Conservation (phyloP, 371 early-diverging fungal species). For the Circinella minor region DNA sequence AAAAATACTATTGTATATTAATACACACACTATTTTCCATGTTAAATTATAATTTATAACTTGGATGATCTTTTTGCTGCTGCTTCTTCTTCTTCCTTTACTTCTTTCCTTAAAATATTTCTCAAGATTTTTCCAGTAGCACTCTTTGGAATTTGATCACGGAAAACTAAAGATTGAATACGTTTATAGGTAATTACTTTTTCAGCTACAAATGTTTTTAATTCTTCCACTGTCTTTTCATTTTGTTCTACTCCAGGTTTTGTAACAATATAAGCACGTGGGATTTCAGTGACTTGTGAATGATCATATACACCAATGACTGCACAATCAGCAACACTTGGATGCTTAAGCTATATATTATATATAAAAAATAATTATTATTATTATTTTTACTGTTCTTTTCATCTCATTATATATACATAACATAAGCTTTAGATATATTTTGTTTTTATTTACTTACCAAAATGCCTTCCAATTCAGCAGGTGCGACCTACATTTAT, state of each 20-base stretch:
- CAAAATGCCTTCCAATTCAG: slow-evolving; percentile 47
- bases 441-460: neutral
- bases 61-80: neutral
- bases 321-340: slow-evolving; percentile 70
- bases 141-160: slow-evolving; percentile 70
- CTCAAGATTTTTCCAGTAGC: slow-evolving; percentile 82
- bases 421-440: no score
- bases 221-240: slow-evolving; percentile 39
- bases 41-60: neutral
- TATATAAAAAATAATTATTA: neutral
- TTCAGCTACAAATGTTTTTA: slow-evolving; percentile 60
- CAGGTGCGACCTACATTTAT: slow-evolving; percentile 10
- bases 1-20: no score
- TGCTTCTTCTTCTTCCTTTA: slow-evolving; percentile 9
- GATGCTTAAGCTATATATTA: slow-evolving; percentile 64
- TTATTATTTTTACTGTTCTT: neutral
- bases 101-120: slow-evolving; percentile 18
- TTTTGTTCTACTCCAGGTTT: slow-evolving; percentile 30
- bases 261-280: slow-evolving; percentile 70
- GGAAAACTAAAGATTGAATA: slow-evolving; percentile 70
- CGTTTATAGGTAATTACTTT: slow-evolving; percentile 75
- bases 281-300: slow-evolving; percentile 70
- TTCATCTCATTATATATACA: no score
- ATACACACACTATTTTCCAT: no score
- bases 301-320: slow-evolving; percentile 65